These are phyloP conservation scores for Halteria grandinella DNA, from an alignment of 73 alveolate genomes.

Conservation along the genomic window DNA sequence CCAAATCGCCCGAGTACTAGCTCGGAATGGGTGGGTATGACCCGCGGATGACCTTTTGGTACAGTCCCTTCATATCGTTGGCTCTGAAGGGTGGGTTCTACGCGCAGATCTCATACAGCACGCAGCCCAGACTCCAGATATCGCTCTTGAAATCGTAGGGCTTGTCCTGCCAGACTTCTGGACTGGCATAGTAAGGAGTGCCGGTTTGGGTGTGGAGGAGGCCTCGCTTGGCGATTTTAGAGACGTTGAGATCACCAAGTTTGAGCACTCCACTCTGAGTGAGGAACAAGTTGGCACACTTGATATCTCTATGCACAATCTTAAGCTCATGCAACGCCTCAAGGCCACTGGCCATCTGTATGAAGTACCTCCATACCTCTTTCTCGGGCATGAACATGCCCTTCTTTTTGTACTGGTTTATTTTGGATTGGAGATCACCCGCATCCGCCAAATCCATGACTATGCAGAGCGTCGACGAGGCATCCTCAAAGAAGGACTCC, in stretches of 20 bases:
- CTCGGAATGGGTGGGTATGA: conserved; percentile 69
- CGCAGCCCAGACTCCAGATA: conserved; percentile 86
- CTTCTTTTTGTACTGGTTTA: conserved; percentile 77
- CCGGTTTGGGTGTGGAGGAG: conserved; percentile 85
- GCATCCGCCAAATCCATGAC: conserved; percentile 95
- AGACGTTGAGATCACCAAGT: conserved; percentile 91
- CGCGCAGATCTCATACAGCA: conserved; percentile 82
- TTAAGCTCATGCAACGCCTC: conserved; percentile 89
- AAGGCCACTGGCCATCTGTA: conserved; percentile 84
- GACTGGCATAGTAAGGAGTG: conserved; percentile 95
- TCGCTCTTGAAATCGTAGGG: conserved; percentile 88
- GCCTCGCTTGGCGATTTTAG: conserved; percentile 89
- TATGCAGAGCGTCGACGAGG: conserved; percentile 83
- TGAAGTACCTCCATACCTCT: conserved; percentile 86
- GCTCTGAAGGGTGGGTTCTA: conserved; percentile 86
- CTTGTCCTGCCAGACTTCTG: conserved; percentile 94
- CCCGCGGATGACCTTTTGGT: conserved; percentile 58
- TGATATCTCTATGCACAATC: conserved; percentile 91
- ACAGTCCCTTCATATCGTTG: conserved; percentile 82
- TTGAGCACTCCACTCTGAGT: conserved; percentile 82
- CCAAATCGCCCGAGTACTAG: conserved; percentile 69
- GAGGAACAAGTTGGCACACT: conserved; percentile 92
- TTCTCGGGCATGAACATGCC: conserved; percentile 84
- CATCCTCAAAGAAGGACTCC: conserved; percentile 84
- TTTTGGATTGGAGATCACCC: conserved; percentile 91